Evolutionary conservation across 768 basidiomycete genomes (phyloP).

Genomic region (Macrolepiota dolichaula): DNA sequence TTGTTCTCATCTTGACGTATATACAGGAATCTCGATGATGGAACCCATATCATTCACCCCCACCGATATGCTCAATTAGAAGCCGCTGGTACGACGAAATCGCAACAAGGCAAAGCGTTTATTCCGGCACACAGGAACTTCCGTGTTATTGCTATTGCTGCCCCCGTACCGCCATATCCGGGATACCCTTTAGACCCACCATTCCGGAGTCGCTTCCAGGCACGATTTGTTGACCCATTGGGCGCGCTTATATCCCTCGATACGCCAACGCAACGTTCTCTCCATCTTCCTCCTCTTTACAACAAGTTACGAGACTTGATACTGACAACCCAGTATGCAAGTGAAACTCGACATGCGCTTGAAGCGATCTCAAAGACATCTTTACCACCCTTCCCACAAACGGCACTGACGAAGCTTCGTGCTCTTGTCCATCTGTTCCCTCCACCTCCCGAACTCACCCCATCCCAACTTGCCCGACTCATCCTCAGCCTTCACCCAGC

Average conservation of each 20-base stretch:
- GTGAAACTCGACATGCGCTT: conserved; percentile 52
- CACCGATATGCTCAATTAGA: conserved; percentile 54
- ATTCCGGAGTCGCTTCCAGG: conserved; percentile 67
- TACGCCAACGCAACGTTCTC: conserved; percentile 10
- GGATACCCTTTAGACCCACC: conserved; percentile 67
- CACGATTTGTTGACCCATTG: conserved; percentile 62
- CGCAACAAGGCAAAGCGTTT: conserved; percentile 40
- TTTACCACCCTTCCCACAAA: conserved; percentile 64
- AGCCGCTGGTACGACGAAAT: conserved; percentile 22
- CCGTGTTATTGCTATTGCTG: conserved; percentile 65
- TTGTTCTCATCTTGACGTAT: not conserved
- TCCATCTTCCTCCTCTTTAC: conserved; percentile 25
- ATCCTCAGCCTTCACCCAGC: conserved; percentile 58
- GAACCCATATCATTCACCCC: conserved; percentile 66
- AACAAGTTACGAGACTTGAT: conserved; percentile 53
- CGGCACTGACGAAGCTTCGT: conserved; percentile 49
- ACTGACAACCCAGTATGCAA: conserved; percentile 59
- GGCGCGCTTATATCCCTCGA: conserved; percentile 47
- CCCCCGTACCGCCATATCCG: conserved; percentile 65
- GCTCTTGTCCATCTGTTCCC: conserved; percentile 47
- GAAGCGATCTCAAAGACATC: conserved; percentile 50
- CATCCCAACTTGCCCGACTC: conserved; percentile 50
- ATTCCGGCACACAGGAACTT: conserved; percentile 68
- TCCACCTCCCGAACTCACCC: conserved; percentile 34
- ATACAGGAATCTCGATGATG: conserved; percentile 63